Evolutionary conservation across 2,329 filamentous ascomycete genomes (phyloP), one percentile per base, ranked within the genome.

Genomic region (Penicillium sp.): DNA sequence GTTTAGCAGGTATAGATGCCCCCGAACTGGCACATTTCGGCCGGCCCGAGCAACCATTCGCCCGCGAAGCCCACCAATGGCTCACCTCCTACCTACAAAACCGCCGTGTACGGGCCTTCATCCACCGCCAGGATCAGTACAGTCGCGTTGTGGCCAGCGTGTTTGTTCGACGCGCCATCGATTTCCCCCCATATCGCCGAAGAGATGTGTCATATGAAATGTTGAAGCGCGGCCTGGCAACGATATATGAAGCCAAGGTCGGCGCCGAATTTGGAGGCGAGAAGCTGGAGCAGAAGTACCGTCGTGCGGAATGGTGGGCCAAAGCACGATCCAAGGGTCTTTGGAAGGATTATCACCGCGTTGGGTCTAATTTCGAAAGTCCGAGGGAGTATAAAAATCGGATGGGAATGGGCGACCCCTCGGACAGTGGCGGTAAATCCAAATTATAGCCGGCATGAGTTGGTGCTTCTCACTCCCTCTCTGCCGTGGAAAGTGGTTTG

Each of bases 1-100:
- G 95, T 30, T 84, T 99, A 59, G 95, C 95, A 16, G 95, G 95
- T 53, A 81, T 99, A 57, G 95, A 99, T 76, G 95, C 96, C 11
- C 95, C 95, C 1, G 95, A 99, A 79, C 83, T 91, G 58, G 89
- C 93, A 8, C 95, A 99, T 77, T 99, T 97, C 78, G 96, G 96
- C 57, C 86, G 88, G 54, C 89, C 92, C 28, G 91, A 89, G 10
- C 95, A 99, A 77, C 94, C 93, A 0, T 93, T 87, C 74, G 85
- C 91, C 3, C 83, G 86, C 61, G 94, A 98, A 76, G 92, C 95
- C 7, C 82, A 94, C 55, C 79, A 85, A 19, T 98, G 92, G 88
- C 84, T 99, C n/a, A 87, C 84, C 16, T 78, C 79, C 5, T 92
- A 92, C 74, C 81, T 98, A 10, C 79, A 87, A 25, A 83, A 89